Base-by-base conservation (phyloP, 495 filamentous ascomycete species). In the Podospora pseudocomata region DNA sequence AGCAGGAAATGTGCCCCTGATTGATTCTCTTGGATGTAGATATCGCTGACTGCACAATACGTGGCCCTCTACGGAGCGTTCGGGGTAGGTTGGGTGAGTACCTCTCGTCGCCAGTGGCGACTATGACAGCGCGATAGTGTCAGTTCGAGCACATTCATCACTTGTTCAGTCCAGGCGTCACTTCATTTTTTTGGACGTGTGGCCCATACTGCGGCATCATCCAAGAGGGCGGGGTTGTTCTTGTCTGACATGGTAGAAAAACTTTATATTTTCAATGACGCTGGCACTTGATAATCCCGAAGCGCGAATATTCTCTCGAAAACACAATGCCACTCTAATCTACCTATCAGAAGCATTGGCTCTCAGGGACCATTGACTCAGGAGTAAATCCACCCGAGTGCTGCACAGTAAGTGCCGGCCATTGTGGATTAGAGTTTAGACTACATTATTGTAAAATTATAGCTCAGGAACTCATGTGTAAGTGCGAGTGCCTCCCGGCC, bases 121-220 rank as follows among this genome's bases (percentile, higher is more conserved):
- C 27, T 30, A 61, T 61, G 59, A 61, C 59, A 61, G 59, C 59
- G 27, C 16, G 27, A 32, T 32, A 61, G 28, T 61, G 59, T 61
- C 59, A 61, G 27, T 28, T 27, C 20, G 20, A 27, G 59, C 20
- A 32, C 27, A 11, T 30, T 27, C 59, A 20, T 60, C 58, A 57
- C 54, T 13, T 13, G 54, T 57, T 16, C n/a, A 58, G 9, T 49
- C 55, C n/a, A 20, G 55, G 18, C 4, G 55, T 58, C 55, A 23
- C 13, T 6, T 49, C 5, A 3, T 19, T 7, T 58, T 57, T 57
- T 64, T 49, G 57, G 64, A 65, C 53, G 64, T 65, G 54, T 65
- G 55, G 64, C 55, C 55, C 57, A 54, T 65, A 55, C 64, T 65
- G 11, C 23, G 5, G n/a, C 20, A n/a, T 7, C 9, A 7, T 32